phyloP scores from a whole-genome alignment of 2,329 filamentous ascomycete species.

The Pestalotiopsis sp. region DNA sequence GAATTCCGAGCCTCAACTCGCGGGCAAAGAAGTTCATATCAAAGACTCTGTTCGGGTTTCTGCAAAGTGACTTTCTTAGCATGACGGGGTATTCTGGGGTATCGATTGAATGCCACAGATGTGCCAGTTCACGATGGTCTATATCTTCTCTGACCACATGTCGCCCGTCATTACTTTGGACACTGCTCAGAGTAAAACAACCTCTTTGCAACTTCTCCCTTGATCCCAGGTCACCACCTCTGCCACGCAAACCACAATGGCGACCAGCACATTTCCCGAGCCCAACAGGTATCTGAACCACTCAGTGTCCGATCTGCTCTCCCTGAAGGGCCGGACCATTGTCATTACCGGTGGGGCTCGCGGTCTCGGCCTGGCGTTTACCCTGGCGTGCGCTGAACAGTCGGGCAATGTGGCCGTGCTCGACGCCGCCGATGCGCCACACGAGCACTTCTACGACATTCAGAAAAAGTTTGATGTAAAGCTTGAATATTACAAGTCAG shows the following conservation, averaged over 20 bases:
- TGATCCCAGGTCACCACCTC: not conserved
- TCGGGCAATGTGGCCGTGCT: constrained; percentile 49
- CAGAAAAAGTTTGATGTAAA: constrained; percentile 14
- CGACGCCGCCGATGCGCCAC: constrained; percentile 37
- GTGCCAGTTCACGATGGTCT: not conserved
- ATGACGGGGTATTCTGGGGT: not conserved
- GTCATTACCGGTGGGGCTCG: constrained; percentile 52
- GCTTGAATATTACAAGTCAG: constrained; percentile 25
- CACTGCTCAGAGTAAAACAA: too few species aligned
- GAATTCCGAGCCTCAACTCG: not conserved
- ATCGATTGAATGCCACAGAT: not conserved
- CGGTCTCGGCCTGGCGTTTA: constrained; percentile 51
- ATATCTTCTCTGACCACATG: not conserved
- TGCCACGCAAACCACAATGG: constrained; percentile 2
- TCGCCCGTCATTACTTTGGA: not conserved
- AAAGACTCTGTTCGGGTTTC: not conserved
- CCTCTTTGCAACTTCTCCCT: not conserved
- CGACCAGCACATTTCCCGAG: not conserved
- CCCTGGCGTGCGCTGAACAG: constrained; percentile 47
- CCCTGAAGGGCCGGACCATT: constrained; percentile 43
- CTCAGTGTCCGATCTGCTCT: constrained; percentile 36
- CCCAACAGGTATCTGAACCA: constrained; percentile 13
- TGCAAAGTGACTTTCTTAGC: not conserved
- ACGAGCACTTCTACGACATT: constrained; percentile 15
- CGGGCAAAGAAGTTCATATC: too few species aligned